Evolutionary conservation across 345 rosid genomes (phyloP), one percentile per base, ranked within the genome.

Genomic region (Isatis tinctoria): DNA sequence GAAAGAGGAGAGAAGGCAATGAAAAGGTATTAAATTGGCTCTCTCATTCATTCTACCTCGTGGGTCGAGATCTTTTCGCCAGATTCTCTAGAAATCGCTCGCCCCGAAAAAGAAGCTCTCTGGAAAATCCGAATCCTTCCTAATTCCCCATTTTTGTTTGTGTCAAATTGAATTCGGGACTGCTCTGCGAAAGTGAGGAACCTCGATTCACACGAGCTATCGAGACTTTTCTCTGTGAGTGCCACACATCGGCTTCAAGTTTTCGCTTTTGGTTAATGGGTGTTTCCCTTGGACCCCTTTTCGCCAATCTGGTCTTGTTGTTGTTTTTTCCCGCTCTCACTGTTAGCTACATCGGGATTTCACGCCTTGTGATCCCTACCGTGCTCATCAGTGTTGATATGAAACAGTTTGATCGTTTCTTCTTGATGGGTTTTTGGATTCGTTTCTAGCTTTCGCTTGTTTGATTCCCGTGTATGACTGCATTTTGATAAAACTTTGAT

Each of bases 191-290:
- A 26, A 60, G 12, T 35, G 51, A 73, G 27, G 18, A 43, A 17
- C 52, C 33, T 18, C 33, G 49, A 57, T 65, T 74, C 54, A 16
- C 52, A 3, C 22, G 14, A 44, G 2, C 14, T 11, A 24, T 8
- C 67, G 6, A 59, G 62, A 14, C 10, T 45, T 69, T 71, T 54
- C 52, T 1, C 18, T 73, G 85, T 85, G 72, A 79, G 83, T 76
- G 40, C 73, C 70, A 76, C 54, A 66, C 65, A 41, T 35, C 57
- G 28, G 17, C 13, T 54, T 69, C 32, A 24, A 32, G 7, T 40
- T 13, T 24, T 76, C 74, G 63, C 48, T 78, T 82, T 81, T 65
- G 17, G 63, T 26, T 72, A 37, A 64, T 75, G 80, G 76, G 75
- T 75, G 5, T 72, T 75, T 60, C 36, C 48, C 17, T 66, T 72